A percentile compares a stretch with the other conserved stretches of the same genome.
phyloP scores from a whole-genome alignment of 495 filamentous ascomycete species.

The Penicillium angulare region DNA sequence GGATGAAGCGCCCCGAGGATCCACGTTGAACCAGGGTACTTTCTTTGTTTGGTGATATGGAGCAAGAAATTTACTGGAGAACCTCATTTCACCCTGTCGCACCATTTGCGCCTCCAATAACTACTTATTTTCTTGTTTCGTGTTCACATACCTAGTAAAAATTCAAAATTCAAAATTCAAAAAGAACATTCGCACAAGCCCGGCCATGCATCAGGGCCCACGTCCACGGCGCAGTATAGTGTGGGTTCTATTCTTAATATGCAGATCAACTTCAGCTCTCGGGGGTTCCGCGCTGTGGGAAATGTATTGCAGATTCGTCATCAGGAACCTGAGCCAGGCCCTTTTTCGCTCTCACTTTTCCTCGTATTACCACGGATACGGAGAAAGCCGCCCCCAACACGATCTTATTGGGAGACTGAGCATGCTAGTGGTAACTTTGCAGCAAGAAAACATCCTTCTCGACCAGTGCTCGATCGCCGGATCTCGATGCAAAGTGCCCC shows the following conservation, averaged over 20 bases:
- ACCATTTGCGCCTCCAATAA: neutral
- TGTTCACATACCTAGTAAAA: no score
- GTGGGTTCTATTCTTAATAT: conserved; percentile 20
- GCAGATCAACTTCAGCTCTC: conserved; percentile 20
- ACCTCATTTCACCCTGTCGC: conserved; percentile 8
- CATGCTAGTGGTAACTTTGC: neutral
- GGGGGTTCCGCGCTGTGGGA: conserved; percentile 9
- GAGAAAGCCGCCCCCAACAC: neutral
- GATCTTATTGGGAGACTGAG: neutral
- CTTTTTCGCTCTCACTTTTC: neutral
- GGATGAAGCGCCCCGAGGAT: conserved; percentile 12
- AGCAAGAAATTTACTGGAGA: neutral
- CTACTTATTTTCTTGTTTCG: no score
- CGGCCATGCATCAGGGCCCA: conserved; percentile 17
- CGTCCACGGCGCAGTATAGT: neutral
- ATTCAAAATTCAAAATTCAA: neutral
- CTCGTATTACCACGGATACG: neutral
- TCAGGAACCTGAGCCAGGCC: neutral
- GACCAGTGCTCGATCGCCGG: conserved; percentile 20
- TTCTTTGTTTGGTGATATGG: conserved; percentile 13
- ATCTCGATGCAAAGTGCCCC: conserved; percentile 24
- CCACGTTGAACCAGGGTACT: conserved; percentile 12
- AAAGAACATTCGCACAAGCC: conserved; percentile 11
- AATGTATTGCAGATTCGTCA: neutral
- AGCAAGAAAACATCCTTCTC: neutral